phyloP scores from a whole-genome alignment of 805 yeast species.

The Ogataea nonfermentans region DNA sequence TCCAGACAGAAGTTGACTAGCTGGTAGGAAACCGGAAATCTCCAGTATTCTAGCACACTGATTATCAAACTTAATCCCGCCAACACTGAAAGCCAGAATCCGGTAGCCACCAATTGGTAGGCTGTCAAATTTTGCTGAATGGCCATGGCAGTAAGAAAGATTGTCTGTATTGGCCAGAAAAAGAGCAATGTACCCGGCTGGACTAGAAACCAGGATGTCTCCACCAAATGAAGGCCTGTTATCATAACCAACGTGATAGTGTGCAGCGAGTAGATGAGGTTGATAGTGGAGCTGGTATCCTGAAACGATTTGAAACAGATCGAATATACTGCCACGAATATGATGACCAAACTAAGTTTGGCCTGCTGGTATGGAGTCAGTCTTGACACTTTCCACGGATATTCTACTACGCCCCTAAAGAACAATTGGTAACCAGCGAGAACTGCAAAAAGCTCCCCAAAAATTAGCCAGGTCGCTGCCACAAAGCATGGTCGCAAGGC shows the following conservation, averaged over 20 bases:
- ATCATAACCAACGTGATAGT: conserved; percentile 27
- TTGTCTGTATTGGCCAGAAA: conserved; percentile 38
- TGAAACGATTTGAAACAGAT: conserved; percentile 7
- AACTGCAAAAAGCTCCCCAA: conserved; percentile 13
- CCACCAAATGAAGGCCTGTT: conserved; percentile 44
- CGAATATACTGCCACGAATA: background rate
- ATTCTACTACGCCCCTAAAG: conserved; percentile 1
- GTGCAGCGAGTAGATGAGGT: background rate
- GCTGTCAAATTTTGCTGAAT: conserved; percentile 35
- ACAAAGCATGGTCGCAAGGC: conserved; percentile 34
- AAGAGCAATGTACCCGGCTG: conserved; percentile 40
- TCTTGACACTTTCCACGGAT: conserved; percentile 16
- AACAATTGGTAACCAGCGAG: conserved; percentile 25
- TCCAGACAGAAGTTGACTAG: conserved; percentile 36
- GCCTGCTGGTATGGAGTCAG: conserved; percentile 4
- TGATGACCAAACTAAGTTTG: conserved; percentile 1
- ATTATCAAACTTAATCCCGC: conserved; percentile 34
- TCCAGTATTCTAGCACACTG: conserved; percentile 39
- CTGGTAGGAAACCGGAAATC: conserved; percentile 39
- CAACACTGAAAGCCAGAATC: conserved; percentile 16
- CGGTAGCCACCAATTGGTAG: conserved; percentile 14
- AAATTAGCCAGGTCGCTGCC: conserved; percentile 16
- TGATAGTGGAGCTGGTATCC: too few species aligned
- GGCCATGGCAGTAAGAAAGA: conserved; percentile 13
- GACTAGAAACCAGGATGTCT: conserved; percentile 38